Evolutionary conservation across 305 asterid species (phyloP).

Genomic region (Fraxinus baroniana): DNA sequence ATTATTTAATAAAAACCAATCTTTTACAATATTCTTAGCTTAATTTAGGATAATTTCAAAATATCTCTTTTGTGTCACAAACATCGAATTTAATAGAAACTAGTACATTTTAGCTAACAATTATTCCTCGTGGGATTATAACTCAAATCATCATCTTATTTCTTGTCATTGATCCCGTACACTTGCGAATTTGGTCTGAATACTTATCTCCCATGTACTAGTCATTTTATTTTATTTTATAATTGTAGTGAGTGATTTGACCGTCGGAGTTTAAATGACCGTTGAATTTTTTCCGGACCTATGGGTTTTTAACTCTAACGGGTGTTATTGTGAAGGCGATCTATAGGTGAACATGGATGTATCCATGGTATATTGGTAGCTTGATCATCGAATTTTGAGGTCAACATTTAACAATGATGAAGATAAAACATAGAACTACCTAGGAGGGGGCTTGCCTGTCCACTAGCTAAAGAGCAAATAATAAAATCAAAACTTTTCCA

Average conservation of each 20-base stretch:
- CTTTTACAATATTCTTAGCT: neutral
- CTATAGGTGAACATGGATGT: neutral
- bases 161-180: neutral
- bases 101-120: neutral
- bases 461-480: neutral
- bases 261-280: neutral
- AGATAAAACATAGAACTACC: neutral
- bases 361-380: neutral
- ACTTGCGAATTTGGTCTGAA: neutral
- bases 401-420: neutral
- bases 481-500: neutral
- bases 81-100: neutral
- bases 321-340: neutral
- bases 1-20: neutral
- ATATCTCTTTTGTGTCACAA: neutral
- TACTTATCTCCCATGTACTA: neutral
- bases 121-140: neutral
- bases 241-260: neutral
- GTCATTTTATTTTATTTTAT: neutral
- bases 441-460: neutral
- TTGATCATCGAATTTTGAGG: neutral
- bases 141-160: neutral
- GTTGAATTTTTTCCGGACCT: neutral
- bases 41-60: neutral
- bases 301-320: neutral